phyloP scores from a whole-genome alignment of 768 basidiomycete genomes.

The Leccinellum luteum region DNA sequence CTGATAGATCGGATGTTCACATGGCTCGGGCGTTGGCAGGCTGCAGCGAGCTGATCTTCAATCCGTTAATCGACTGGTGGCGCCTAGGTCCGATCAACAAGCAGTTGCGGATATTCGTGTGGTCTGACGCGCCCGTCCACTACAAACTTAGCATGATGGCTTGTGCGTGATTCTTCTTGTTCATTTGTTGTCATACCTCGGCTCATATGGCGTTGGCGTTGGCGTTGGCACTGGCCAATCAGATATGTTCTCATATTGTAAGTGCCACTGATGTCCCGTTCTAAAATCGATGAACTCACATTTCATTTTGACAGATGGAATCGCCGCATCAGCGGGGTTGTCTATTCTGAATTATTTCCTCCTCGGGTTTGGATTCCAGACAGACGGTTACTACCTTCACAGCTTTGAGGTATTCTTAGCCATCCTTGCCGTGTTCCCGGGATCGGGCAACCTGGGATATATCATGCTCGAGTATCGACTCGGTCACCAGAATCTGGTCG shows the following conservation, averaged over 20 bases:
- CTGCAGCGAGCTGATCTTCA: constrained; percentile 67
- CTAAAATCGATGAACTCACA: neutral
- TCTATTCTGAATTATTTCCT: constrained; percentile 70
- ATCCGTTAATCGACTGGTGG: constrained; percentile 80
- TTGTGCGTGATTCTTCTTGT: constrained; percentile 34
- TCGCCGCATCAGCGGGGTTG: constrained; percentile 63
- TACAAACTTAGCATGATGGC: constrained; percentile 70
- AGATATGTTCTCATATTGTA: constrained; percentile 56
- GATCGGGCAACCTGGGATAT: constrained; percentile 68
- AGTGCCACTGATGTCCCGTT: constrained; percentile 17
- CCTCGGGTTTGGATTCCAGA: constrained; percentile 67
- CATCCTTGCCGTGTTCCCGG: constrained; percentile 69
- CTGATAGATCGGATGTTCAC: constrained; percentile 25
- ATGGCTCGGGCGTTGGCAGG: constrained; percentile 22
- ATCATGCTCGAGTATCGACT: constrained; percentile 71
- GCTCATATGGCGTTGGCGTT: constrained; percentile 6
- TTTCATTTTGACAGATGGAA: constrained; percentile 38
- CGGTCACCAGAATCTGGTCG: constrained; percentile 35
- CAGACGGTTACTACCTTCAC: constrained; percentile 75
- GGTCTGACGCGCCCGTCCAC: constrained; percentile 74
- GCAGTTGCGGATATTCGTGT: constrained; percentile 73
- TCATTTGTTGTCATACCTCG: neutral
- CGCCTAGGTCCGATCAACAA: constrained; percentile 78
- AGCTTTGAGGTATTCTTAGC: constrained; percentile 80
- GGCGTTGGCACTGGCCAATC: neutral